Conservation (phyloP, 2,329 filamentous ascomycete genomes). For the Fusarium sp. region DNA sequence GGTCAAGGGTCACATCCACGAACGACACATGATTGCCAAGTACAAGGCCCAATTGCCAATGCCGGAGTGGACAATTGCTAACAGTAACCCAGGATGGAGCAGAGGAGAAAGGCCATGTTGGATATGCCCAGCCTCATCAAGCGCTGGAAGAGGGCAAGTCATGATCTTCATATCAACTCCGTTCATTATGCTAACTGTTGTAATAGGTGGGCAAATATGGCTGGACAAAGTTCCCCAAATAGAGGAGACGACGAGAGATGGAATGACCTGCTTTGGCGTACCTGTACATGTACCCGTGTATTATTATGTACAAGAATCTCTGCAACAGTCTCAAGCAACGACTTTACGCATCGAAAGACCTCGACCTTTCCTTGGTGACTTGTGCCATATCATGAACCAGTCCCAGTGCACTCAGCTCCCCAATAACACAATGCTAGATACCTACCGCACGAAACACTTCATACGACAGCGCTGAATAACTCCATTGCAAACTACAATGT, state of each 20-base stretch:
- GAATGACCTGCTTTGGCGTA: constrained; percentile 33
- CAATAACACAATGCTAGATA: not conserved
- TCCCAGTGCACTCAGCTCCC: not conserved
- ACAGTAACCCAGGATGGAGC: constrained; percentile 74
- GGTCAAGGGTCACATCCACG: constrained; percentile 96
- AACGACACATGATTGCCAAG: constrained; percentile 84
- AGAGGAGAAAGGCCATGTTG: constrained; percentile 91
- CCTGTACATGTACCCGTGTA: constrained; percentile 50
- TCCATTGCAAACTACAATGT: not conserved
- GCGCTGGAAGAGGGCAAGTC: constrained; percentile 86
- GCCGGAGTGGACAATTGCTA: constrained; percentile 20
- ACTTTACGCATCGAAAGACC: constrained; percentile 2
- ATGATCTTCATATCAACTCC: not conserved
- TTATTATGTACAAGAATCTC: constrained; percentile 46
- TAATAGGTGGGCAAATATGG: constrained; percentile 64
- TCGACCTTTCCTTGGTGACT: constrained; percentile 2
- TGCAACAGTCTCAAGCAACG: constrained; percentile 24
- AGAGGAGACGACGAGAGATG: constrained; percentile 43
- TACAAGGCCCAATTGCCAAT: constrained; percentile 54
- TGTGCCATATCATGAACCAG: not conserved
- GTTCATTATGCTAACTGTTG: constrained; percentile 49
- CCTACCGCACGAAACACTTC: not conserved
- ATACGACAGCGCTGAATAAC: too few species aligned
- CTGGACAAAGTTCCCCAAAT: constrained; percentile 71
- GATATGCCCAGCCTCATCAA: constrained; percentile 93